Evolutionary conservation across 345 rosid genomes (phyloP), one percentile per base, ranked within the genome.

Genomic region (Rhizophora mangle): DNA sequence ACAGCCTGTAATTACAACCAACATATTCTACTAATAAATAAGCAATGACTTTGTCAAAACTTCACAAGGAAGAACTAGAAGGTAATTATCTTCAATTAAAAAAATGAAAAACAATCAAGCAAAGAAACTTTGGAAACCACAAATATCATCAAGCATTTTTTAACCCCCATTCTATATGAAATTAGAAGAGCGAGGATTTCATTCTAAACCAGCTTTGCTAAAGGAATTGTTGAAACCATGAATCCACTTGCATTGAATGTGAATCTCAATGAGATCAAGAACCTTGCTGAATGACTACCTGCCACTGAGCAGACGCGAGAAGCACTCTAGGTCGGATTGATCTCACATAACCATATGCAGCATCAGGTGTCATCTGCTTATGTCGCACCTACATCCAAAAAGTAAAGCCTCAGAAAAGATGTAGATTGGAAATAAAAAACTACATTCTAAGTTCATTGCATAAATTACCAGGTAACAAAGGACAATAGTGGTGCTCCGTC

Each of bases 401-500:
- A 24, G 66, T 19, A 79, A 39, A 54, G 22, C 5, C 32, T 58
- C 62, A 58, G 57, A 36, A 34, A 31, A 68, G 11, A 24, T 24
- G 22, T 64, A 67, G 20, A 26, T 2, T 24, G 21, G 3, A 5
- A 47, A 43, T 61, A 67, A 39, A 72, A 51, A 21, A 4, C 27
- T 21, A 60, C 8, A 29, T 30, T n/a, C 19, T 3, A 19, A 54
- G 49, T 39, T 20, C 26, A 21, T 37, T 68, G 13, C 8, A 39
- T 6, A 26, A 86, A 91, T 62, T 34, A 92, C 98, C 89, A 96
- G 81, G 87, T 90, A 96, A 78, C 99, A 92, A 55, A 96, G 75
- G 70, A 92, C 99, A 64, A 96, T 49, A 30, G 98, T 96, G 27
- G 99, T 96, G 78, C 98, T 96, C 63, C 99, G 97, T 49, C 99